Evolutionary conservation across 345 rosid species (phyloP), one percentile per base, ranked within the genome.

Genomic region (Erucastrum elatum): DNA sequence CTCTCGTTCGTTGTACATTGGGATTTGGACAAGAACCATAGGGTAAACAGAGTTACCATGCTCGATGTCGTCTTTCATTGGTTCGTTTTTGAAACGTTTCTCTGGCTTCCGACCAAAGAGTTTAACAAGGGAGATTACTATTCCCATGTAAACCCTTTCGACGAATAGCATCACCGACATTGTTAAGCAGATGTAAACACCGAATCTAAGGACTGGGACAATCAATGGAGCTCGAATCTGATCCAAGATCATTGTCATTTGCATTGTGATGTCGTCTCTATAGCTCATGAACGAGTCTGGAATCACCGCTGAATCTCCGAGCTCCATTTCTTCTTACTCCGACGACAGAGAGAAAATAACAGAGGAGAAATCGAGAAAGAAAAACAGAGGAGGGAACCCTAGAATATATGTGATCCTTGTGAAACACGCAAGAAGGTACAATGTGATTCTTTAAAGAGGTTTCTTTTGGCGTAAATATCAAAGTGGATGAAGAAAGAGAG

Each of bases 1-100:
- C 98, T 95, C 99, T 82, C 88, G 81, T 83, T 95, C 99, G 67
- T 95, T 95, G 86, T 75, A 95, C 99, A 95, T 95, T 4, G 99
- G 99, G 87, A 95, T 91, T 86, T 95, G 99, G 71, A 95, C 86
- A 39, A 95, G 87, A 80, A 95, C 96, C 93, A 88, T 81, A 0
- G 99, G 99, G 83, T 93, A 93, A 65, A 80, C 83, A 29, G 89
- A 87, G 87, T 87, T 91, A 2, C 99, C 99, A 64, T 87, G 66
- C 77, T 95, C 99, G 9, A 91, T 76, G 51, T 95, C 98, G 29
- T 95, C 99, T 79, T 89, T 95, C n/a, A 91, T 75, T 27, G 94
- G 87, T 68, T 95, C 92, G 86, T 88, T 91, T 80, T 87, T 89
- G 83, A 86, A 95, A 21, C 92, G 85, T 75, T 77, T 91, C 70